phyloP scores from a whole-genome alignment of 805 yeast genomes.

The Millerago galiae region DNA sequence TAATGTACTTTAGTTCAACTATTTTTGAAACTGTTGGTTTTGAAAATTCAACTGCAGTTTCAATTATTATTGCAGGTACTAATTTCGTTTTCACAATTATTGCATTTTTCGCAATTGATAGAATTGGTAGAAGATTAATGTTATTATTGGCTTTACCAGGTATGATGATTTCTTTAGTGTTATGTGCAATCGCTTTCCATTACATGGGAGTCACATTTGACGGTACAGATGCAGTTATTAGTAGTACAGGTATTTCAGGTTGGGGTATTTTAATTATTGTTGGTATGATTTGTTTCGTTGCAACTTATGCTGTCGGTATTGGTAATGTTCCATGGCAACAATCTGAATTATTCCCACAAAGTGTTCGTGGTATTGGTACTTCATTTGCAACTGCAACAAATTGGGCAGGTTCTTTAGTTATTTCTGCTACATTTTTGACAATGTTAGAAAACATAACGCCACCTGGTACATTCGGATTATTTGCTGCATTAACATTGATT shows the following conservation, averaged over 20 bases:
- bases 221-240: constrained; percentile 36
- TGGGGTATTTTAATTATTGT: constrained; percentile 89
- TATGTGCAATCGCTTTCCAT: constrained; percentile 91
- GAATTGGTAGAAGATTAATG: constrained; percentile 81
- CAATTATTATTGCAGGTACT: constrained; percentile 89
- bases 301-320: constrained; percentile 87
- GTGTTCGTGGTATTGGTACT: constrained; percentile 87
- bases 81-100: constrained; percentile 82
- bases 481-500: constrained; percentile 72
- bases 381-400: constrained; percentile 88
- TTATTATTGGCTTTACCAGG: constrained; percentile 77
- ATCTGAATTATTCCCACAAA: constrained; percentile 89
- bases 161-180: constrained; percentile 67
- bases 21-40: constrained; percentile 90
- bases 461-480: constrained; percentile 87
- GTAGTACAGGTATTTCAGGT: constrained; percentile 41
- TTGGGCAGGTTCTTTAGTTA: constrained; percentile 91
- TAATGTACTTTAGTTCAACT: constrained; percentile 92
- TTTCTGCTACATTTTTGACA: constrained; percentile 88
- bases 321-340: constrained; percentile 99
- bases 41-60: constrained; percentile 85
- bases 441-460: constrained; percentile 93
- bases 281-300: constrained; percentile 82
- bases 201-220: constrained; percentile 59
- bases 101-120: constrained; percentile 83